Evolutionary conservation across 495 filamentous ascomycete genomes (phyloP), one percentile per base, ranked within the genome.

Genomic region (Xylaria bambusicola): DNA sequence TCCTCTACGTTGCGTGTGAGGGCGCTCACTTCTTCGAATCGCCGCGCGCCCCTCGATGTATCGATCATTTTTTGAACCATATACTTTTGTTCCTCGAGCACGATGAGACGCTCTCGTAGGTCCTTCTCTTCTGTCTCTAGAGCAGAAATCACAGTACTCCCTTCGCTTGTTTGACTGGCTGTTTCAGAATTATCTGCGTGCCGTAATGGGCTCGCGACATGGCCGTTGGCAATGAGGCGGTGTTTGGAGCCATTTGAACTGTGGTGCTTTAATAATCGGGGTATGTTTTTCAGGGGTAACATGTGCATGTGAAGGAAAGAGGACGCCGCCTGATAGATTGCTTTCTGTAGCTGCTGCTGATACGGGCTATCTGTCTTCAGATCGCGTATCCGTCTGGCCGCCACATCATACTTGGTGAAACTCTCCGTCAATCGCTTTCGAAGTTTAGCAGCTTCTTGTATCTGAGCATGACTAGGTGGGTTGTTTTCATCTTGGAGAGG

Each of bases 21-120:
- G 26, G 87, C 88, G 56, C 82, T 82, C 1, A 95, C 91, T 70
- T 98, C 94, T 69, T 98, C 94, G 58, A 97, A 96, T 62, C 88
- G 87, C 53, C 94, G 81, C 33, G 86, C 82, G 59, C 86, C 89
- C 51, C 87, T 88, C 3, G 94, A 93, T 46, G 89, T 86, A 6
- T 80, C 85, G 47, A 98, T 82, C 92, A 97, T 97, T 63, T 90
- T 88, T 17, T 85, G 82, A 0, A 98, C 92, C 67, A 98, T 83
- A 68, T 97, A 97, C 68, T 85, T 85, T 73, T 98, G 94, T 69
- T 98, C 94, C 74, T 98, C 94, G 0, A 98, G 79, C 21, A 98
- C 90, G 41, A 96, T 91, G 17, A 98, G 73, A 40, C 85, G 77
- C 66, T 98, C 93, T 12, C 89, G 82, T 1, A 96, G 73, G 27